phyloP scores from a whole-genome alignment of 805 yeast genomes.

The Candida methanosorbosa region DNA sequence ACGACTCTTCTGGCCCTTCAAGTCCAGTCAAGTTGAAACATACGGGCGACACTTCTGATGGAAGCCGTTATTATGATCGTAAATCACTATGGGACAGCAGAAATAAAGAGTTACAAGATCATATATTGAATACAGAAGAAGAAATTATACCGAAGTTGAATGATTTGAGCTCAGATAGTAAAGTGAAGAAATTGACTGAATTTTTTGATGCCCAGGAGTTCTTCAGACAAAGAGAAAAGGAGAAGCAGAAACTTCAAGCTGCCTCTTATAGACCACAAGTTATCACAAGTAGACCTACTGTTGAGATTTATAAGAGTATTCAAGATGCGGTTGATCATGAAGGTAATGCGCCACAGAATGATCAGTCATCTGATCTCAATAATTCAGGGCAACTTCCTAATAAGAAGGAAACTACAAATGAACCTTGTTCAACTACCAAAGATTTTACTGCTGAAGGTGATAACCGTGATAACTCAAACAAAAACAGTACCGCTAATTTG shows the following conservation, averaged over 20 bases:
- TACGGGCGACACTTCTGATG: background rate
- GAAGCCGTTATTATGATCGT: slow-evolving; percentile 4
- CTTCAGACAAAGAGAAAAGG: slow-evolving; percentile 77
- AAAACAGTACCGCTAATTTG: no score
- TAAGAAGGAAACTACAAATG: background rate
- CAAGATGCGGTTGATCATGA: slow-evolving; percentile 72
- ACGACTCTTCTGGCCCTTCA: background rate
- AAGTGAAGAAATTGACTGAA: slow-evolving; percentile 57
- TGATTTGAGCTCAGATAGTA: slow-evolving; percentile 20
- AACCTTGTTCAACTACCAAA: background rate
- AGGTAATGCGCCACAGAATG: background rate
- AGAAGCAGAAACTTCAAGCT: slow-evolving; percentile 52
- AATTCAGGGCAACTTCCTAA: no score
- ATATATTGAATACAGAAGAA: slow-evolving; percentile 10
- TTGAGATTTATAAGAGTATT: slow-evolving; percentile 81
- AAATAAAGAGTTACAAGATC: slow-evolving; percentile 13
- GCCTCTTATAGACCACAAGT: slow-evolving; percentile 62
- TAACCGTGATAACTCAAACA: background rate
- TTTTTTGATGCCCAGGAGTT: slow-evolving; percentile 78
- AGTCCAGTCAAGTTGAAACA: background rate
- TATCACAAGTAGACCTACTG: slow-evolving; percentile 74
- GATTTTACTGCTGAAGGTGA: background rate
- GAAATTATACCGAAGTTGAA: slow-evolving; percentile 8
- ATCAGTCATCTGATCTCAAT: background rate
- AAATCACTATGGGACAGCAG: slow-evolving; percentile 15